Base-by-base conservation (phyloP, 495 filamentous ascomycete species). In the Astrothelium subdiscretum region DNA sequence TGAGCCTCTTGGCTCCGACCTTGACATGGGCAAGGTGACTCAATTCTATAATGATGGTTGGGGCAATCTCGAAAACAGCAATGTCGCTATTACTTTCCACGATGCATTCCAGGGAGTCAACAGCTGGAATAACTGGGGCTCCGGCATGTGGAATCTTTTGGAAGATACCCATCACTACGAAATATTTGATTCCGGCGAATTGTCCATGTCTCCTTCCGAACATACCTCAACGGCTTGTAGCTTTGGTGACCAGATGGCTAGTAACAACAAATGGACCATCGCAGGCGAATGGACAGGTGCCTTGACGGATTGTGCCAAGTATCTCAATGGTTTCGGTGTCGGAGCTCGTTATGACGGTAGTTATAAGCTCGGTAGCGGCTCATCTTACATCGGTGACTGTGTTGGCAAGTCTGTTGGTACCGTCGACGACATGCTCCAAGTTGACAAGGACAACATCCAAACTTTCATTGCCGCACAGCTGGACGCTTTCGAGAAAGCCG, bases 391-490 rank as follows among this genome's bases (percentile, higher is more conserved):
- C 48, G 87, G 86, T 42, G 77, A 71, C 70, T 91, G 88, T 66
- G 76, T 72, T 10, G 77, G 78, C 63, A 86, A 86, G 69, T 79
- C 74, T 52, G 68, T 72, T 32, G 85, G 87, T 52, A 80, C 77
- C 29, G 82, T 85, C 13, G 75, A 73, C 20, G 77, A 66, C 1
- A 70, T 90, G 20, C 68, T 76, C 2, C 68, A 71, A 0, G 74
- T 73, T 3, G 83, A 87, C 54, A 81, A 83, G 64, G 64, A 66
- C 59, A 84, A 87, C 66, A 78, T 86, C 27, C 76, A 79, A 42
- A 75, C 77, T 43, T 88, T 81, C 68, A 84, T 90, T 60, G 85
- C 89, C 67, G 86, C 83, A 5, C 88, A 91, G 70, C 76, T 91
- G 13, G 86, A 88, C 68, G 86, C 87, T 6, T 91, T 81, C 66